Evolutionary conservation across 192 early-diverging fungal species (phyloP), one percentile per base, ranked within the genome.

Genomic region (Obelidium mucronatum): DNA sequence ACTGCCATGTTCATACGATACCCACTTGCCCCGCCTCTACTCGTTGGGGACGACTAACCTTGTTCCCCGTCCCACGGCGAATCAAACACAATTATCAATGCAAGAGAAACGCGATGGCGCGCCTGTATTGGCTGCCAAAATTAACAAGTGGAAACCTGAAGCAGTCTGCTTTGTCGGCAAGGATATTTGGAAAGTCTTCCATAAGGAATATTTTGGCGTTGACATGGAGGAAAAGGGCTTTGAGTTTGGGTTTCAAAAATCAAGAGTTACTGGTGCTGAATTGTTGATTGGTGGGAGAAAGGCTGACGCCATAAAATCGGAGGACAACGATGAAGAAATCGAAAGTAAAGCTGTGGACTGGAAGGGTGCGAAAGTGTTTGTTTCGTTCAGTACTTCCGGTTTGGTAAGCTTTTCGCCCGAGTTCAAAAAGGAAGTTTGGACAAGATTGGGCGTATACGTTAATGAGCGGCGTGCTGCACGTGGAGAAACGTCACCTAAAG

Each of bases 141-240:
- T 78, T 15, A 5, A 28, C 30, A 24, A 35, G 35, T 40, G 61
- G 37, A 40, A 53, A 44, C 77, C 77, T 3, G 77, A 78, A 64
- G 26, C 34, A 19, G 70, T 78, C 11, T 72, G 56, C 36, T 73
- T 78, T 58, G 77, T 78, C 2, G 77, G 77, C 0, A 78, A 78
- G 52, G 56, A 62, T n/a, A 78, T 78, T 65, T 78, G 66, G 73
- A 74, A 72, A 51, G 48, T 35, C 24, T 80, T 76, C 28, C 74
- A 79, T 30, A 82, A 82, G 53, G 26, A 28, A 5, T 74, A 74
- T 33, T 74, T 74, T 74, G 72, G 72, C 15, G 33, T 13, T 33
- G 59, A n/a, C 3, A 60, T 74, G 72, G 59, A 74, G 17, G 66
- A 61, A 28, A 64, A 71, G 44, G 44, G 17, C 24, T 78, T 78